Percentiles rank a stretch among this genome's conserved stretches.
Evolutionary conservation across 768 basidiomycete genomes (phyloP).

Genomic region (Lyophyllum semitale): DNA sequence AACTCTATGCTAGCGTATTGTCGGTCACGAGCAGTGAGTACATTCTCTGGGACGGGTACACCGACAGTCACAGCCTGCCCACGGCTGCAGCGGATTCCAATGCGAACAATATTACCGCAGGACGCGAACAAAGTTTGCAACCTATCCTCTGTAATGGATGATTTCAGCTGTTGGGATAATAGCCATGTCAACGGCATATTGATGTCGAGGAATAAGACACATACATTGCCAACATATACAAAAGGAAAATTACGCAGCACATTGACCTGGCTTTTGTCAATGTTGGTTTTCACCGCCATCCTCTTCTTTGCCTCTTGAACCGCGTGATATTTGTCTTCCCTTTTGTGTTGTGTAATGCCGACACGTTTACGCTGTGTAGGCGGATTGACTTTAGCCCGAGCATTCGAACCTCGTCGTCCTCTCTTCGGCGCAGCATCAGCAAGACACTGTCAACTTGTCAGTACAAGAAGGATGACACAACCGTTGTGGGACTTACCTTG

Average conservation of each 20-base stretch:
- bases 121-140: slow-evolving; percentile 33
- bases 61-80: slow-evolving; percentile 36
- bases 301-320: slow-evolving; percentile 28
- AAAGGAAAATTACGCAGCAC: slow-evolving; percentile 21
- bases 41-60: slow-evolving; percentile 17
- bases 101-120: slow-evolving; percentile 35
- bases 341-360: background rate
- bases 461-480: background rate
- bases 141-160: slow-evolving; percentile 32
- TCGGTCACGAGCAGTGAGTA: slow-evolving; percentile 31
- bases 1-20: slow-evolving; percentile 59
- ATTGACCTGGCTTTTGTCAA: background rate
- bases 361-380: slow-evolving; percentile 1
- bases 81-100: slow-evolving; percentile 44
- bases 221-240: slow-evolving; percentile 67
- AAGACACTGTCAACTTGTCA: background rate
- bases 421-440: background rate
- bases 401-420: background rate
- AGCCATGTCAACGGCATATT: background rate
- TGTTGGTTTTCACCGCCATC: slow-evolving; percentile 14
- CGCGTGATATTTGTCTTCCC: slow-evolving; percentile 19
- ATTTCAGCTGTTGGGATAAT: slow-evolving; percentile 29
- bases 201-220: slow-evolving; percentile 19
- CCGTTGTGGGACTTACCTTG: background rate
- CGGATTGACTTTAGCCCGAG: background rate